A percentile compares a stretch with the other conserved stretches of the same genome.
phyloP scores from a whole-genome alignment of 1,284 basidiomycete species.

The Coniophora puteana region DNA sequence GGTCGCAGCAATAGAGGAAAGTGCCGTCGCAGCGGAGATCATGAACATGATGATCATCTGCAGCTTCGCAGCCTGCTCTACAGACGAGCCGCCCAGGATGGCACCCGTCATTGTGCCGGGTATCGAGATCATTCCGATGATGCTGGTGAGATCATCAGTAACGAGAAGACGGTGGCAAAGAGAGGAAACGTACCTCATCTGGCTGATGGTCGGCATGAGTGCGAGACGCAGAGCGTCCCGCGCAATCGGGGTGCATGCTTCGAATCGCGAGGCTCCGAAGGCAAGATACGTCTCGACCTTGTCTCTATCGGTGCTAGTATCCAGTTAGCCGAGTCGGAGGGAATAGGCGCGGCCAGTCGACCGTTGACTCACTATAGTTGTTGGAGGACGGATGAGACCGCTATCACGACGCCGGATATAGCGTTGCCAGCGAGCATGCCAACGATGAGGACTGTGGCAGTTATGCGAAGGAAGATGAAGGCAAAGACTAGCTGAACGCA shows the following conservation, averaged over 20 bases:
- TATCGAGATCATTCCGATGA: slow-evolving; percentile 75
- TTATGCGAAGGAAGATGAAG: slow-evolving; percentile 1
- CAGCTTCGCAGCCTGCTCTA: slow-evolving; percentile 78
- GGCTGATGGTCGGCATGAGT: slow-evolving; percentile 77
- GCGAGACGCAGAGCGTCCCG: slow-evolving; percentile 76
- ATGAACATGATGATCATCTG: slow-evolving; percentile 94
- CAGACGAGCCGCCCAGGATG: slow-evolving; percentile 79
- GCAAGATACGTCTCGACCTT: slow-evolving; percentile 82
- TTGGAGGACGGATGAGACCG: slow-evolving; percentile 60
- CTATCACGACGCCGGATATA: slow-evolving; percentile 71
- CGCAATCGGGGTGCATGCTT: slow-evolving; percentile 76
- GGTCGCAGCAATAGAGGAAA: slow-evolving; percentile 64
- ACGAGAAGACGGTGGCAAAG: background rate
- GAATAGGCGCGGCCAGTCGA: too few species aligned
- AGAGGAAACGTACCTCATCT: slow-evolving; percentile 63
- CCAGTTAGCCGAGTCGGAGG: background rate
- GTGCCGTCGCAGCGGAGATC: slow-evolving; percentile 73
- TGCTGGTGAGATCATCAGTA: slow-evolving; percentile 47
- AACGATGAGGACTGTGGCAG: slow-evolving; percentile 77
- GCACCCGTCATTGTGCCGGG: slow-evolving; percentile 87
- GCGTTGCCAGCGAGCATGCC: slow-evolving; percentile 87
- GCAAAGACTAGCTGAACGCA: slow-evolving; percentile 33
- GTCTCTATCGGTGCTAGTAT: slow-evolving; percentile 71
- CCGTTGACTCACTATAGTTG: slow-evolving; percentile 62
- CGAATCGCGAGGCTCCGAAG: slow-evolving; percentile 76